Evolutionary conservation across 495 filamentous ascomycete genomes (phyloP), one percentile per base, ranked within the genome.

Genomic region (Friedmanniomyces simplex): DNA sequence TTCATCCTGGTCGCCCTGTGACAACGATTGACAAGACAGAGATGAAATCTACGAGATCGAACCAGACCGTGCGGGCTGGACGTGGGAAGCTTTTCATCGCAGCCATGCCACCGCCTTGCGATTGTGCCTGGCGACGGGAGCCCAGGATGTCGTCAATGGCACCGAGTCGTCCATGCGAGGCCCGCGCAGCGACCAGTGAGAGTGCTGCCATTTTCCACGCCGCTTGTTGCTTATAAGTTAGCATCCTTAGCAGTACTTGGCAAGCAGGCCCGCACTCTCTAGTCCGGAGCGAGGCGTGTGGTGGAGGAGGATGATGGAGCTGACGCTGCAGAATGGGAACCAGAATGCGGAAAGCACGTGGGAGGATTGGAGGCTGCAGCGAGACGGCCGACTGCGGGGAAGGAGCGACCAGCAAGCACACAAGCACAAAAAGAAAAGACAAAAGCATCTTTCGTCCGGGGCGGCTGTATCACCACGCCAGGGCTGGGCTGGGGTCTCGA

Each of bases 1-100:
- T 61, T 50, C 58, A 61, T 61, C 28, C 26, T 60, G 37, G 22
- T 39, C 12, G 28, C 18, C 1, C 24, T n/a, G n/a, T n/a, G n/a
- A n/a, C n/a, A n/a, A n/a, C n/a, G n/a, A 18, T 41, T 30, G 24
- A 20, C 16, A 39, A 51, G 55, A 24, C 25, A 14, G 30, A 22
- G 20, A 30, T 7, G 36, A 43, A 43, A 45, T 8, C 30, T 58
- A 25, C n/a, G n/a, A 12, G 8, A 50, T 8, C 14, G 26, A 12
- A 14, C 24, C n/a, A 18, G 25, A 25, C 43, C 18, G 32, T 18
- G 24, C 24, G 4, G 26, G 43, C 18, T 24, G 34, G 47, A 43
- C 50, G 47, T 20, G 41, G 55, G 10, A 26, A 48, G 41, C 8
- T 52, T 52, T 34, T 52, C n/a, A n/a, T n/a, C n/a, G n/a, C n/a